Evolutionary conservation across 2,329 filamentous ascomycete genomes (phyloP), one percentile per base, ranked within the genome.

Genomic region (Xylariaceae sp.): DNA sequence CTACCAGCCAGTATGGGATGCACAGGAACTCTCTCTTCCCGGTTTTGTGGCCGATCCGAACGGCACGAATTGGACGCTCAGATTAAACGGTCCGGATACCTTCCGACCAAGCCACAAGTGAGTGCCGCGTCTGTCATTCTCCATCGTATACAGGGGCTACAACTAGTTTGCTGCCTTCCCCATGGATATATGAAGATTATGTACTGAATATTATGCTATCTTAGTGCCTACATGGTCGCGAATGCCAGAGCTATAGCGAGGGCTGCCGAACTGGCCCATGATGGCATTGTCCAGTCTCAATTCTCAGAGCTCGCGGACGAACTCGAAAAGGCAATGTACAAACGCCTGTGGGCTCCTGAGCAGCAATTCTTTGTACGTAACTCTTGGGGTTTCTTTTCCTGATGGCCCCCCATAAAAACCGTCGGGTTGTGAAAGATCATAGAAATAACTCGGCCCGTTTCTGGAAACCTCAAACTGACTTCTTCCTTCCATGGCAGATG

Each of bases 51-150:
- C 65, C 1, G 67, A 70, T 45, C 62, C 67, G 5, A 64, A 70
- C 47, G 61, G 63, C 21, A 65, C 61, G 12, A 59, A 69, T 36
- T 65, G 63, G 52, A 59, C 65, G 18, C 56, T 70, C 41, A 64
- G 63, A 51, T 64, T 65, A 18, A 63, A 71, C 44, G 74, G 73
- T 6, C 73, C 72, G 1, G 64, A 73, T 22, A 73, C 72, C 2
- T 76, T 71, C 50, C 66, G 73, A 12, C 73, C 74, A 2, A 73
- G 67, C 18, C 69, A 72, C 58, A 76, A 76, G 57, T 60, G 42
- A 56, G 57, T 54, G 10, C 47, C 10, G 13, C 22, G 19, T 49
- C 16, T 13, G 22, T 44, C 13, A 13, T 49, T 22, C 3, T 21
- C 7, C 6, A 26, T 3, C 21, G 3, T 43, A 15, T 6, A 0